Base-by-base conservation (phyloP, 1,139 yeast genomes). In the Wickerhamiella infanticola region DNA sequence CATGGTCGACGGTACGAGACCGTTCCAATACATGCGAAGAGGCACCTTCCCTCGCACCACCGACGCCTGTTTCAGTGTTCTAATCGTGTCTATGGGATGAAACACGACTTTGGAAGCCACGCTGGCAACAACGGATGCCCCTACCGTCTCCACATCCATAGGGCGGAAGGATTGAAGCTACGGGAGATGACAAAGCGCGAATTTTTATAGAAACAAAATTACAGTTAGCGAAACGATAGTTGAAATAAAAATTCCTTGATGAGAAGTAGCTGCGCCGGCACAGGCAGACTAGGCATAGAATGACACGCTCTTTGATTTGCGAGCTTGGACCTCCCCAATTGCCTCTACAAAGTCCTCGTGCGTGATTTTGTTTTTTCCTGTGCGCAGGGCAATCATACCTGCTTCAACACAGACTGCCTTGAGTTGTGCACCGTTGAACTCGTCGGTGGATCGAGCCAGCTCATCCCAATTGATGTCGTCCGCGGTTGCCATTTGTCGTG, bases 261-360 rank as follows among this genome's bases (percentile, higher is more conserved):
- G 18, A 18, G 18, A 29, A 7, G 11, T 29, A 29, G 33, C 33
- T 29, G 33, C 11, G 33, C 33, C 33, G 33, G 33, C 33, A 29
- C 33, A 36, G 18, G 18, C 18, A 18, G 29, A 7, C 39, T 69
- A 84, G 48, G 98, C 98, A 63, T 90, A 93, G 73, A 90, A 93
- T 49, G 94, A 86, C 42, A 90, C 96, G 43, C 90, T 77, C 69
- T 93, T 90, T 48, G 82, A 74, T 73, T 93, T 93, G 70, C 98
- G 79, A 46, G 97, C 95, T 68, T 90, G 98, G 38, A 93, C 98
- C 69, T 93, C 98, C 51, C 96, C 81, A 53, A 90, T 86, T 49
- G 95, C 99, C 62, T 93, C 98, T 24, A 93, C 95, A 61, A 90
- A 93, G 67, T 93, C 98, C 67, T 93, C 98, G 64, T 93, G 99